Evolutionary conservation across 352 stramenopile species (phyloP).

Genomic region (Globisporangium acanthophoron): DNA sequence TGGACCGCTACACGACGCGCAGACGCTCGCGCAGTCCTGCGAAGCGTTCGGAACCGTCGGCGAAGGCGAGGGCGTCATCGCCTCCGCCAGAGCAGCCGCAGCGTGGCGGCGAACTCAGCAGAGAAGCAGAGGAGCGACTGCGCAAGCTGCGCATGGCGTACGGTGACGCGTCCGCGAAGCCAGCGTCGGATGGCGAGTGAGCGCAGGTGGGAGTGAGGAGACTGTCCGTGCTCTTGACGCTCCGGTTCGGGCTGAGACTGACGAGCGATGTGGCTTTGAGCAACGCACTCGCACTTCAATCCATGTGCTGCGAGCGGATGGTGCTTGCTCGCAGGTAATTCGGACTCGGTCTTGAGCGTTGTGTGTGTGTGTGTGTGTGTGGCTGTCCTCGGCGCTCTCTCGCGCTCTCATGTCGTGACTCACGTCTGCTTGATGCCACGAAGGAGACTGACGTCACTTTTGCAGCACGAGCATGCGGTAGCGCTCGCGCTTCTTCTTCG

Average conservation of each 20-base stretch:
- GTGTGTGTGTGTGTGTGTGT: neutral
- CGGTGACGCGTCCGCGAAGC: conserved; percentile 62
- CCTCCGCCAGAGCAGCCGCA: neutral
- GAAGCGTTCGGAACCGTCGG: conserved; percentile 47
- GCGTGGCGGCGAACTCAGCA: conserved; percentile 9
- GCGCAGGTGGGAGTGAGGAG: neutral
- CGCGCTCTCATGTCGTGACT: neutral
- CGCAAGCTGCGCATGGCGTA: conserved; percentile 74
- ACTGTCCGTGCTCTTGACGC: neutral
- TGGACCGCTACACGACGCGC: conserved; percentile 83
- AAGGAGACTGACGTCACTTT: conserved; percentile 24
- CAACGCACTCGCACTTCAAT: neutral
- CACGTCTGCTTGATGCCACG: too few relatives aligned
- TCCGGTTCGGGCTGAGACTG: neutral
- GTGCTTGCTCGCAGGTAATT: neutral
- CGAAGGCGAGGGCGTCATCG: conserved; percentile 15
- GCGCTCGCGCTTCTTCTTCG: conserved; percentile 55
- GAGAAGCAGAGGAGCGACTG: conserved; percentile 57
- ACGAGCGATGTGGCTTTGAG: neutral
- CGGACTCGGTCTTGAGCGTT: neutral
- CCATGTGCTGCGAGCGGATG: too few relatives aligned
- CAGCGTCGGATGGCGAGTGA: conserved; percentile 14
- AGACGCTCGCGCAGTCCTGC: conserved; percentile 61
- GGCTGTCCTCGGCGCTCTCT: neutral
- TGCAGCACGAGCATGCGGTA: conserved; percentile 67